A percentile compares a stretch with the other conserved stretches of the same genome.
phyloP scores from a whole-genome alignment of 805 yeast species.

The Metschnikowia orientalis region DNA sequence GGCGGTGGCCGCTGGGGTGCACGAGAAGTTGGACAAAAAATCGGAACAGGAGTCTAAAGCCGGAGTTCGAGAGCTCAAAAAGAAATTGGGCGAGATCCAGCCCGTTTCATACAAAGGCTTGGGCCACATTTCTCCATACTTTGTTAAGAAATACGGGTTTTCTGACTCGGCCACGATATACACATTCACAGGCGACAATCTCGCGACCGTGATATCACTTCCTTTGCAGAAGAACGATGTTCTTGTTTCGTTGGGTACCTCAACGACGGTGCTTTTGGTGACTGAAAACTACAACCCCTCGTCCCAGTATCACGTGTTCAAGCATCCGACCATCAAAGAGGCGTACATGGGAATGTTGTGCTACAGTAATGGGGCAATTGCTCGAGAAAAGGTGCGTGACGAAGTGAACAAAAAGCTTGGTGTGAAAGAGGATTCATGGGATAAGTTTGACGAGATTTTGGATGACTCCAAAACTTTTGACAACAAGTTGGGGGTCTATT shows the following conservation, averaged over 20 bases:
- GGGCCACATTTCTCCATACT: conserved; percentile 58
- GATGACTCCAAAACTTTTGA: conserved; percentile 34
- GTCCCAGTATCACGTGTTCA: conserved; percentile 77
- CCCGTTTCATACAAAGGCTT: conserved; percentile 47
- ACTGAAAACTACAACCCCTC: conserved; percentile 77
- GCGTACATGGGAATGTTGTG: conserved; percentile 94
- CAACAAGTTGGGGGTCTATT: conserved; percentile 66
- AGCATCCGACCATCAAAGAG: conserved; percentile 74
- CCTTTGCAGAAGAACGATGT: conserved; percentile 76
- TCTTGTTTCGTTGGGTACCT: conserved; percentile 80
- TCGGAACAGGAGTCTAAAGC: conserved; percentile 14
- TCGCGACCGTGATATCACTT: conserved; percentile 80
- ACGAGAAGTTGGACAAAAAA: conserved; percentile 39
- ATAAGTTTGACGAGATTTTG: conserved; percentile 53
- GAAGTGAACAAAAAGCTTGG: conserved; percentile 46
- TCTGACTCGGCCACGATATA: conserved; percentile 51
- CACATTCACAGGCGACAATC: conserved; percentile 86
- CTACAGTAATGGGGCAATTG: conserved; percentile 85
- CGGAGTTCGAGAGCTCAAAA: conserved; percentile 39
- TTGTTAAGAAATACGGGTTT: conserved; percentile 62
- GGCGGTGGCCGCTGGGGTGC: conserved; percentile 50
- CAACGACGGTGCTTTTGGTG: conserved; percentile 82
- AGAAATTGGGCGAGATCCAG: conserved; percentile 51
- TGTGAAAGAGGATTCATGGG: conserved; percentile 47
- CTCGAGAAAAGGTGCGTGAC: conserved; percentile 74